Evolutionary conservation across 345 rosid species (phyloP).

Genomic region (Xanthoceras sorbifolium): DNA sequence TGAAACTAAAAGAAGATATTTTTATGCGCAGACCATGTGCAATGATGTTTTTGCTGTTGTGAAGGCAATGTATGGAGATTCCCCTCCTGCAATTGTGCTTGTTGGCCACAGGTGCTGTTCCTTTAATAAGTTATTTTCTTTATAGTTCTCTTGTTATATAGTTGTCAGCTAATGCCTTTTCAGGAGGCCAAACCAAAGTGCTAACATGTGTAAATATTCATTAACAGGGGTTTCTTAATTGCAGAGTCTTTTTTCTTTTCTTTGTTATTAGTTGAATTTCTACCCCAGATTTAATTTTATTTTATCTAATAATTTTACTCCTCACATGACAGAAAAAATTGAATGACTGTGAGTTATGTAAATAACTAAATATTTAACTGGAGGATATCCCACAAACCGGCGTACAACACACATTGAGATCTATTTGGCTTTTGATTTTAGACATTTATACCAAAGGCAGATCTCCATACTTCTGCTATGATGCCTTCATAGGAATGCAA

Average conservation of each 20-base stretch:
- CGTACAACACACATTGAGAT: not conserved
- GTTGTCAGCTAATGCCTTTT: conserved; percentile 3
- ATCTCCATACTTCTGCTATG: not conserved
- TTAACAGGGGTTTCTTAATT: not conserved
- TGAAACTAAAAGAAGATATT: conserved; percentile 15
- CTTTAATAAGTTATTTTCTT: conserved; percentile 1
- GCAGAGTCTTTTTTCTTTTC: not conserved
- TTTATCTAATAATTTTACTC: not conserved
- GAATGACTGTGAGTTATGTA: conserved; percentile 3
- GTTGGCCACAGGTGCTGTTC: conserved; percentile 87
- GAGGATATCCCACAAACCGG: not conserved
- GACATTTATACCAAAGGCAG: not conserved
- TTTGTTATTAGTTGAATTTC: not conserved
- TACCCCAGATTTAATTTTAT: not conserved
- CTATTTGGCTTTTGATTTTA: not conserved
- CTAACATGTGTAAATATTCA: not conserved
- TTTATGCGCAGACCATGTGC: conserved; percentile 83
- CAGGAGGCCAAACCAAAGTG: conserved; percentile 10
- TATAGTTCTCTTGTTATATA: not conserved
- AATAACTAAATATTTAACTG: not conserved
- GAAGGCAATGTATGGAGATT: conserved; percentile 82
- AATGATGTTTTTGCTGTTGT: conserved; percentile 74
- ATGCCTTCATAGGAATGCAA: not conserved
- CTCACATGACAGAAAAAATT: not conserved
- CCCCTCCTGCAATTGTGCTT: conserved; percentile 88